phyloP scores from a whole-genome alignment of 495 filamentous ascomycete species.

The Parachaetomium inaequale region DNA sequence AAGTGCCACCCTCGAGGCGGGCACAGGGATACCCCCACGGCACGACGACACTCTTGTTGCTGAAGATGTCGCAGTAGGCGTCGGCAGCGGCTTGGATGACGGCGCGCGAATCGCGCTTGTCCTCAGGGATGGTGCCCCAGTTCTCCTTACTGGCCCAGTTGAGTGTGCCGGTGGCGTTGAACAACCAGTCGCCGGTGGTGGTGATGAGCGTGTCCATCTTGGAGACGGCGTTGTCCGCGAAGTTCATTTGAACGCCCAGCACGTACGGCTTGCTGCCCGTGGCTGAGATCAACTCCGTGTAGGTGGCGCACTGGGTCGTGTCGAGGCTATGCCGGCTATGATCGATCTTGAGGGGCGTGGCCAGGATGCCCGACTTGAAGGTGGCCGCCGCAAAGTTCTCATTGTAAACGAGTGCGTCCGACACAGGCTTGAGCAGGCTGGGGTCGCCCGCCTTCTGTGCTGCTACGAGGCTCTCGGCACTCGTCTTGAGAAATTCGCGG shows the following conservation, averaged over 20 bases:
- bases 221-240: conserved; percentile 28
- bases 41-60: conserved; percentile 42
- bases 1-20: conserved; percentile 46
- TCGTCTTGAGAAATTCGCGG: conserved; percentile 39
- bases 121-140: conserved; percentile 46
- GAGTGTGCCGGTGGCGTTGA: conserved; percentile 51
- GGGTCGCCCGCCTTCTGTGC: conserved; percentile 43
- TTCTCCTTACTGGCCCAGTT: conserved; percentile 40
- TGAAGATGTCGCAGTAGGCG: conserved; percentile 49
- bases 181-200: conserved; percentile 46
- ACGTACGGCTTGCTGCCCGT: conserved; percentile 45
- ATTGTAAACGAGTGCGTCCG: conserved; percentile 25
- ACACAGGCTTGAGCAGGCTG: conserved; percentile 28
- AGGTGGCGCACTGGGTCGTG: conserved; percentile 49
- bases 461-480: conserved; percentile 41
- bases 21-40: conserved; percentile 50
- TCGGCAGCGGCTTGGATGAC: conserved; percentile 49
- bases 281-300: conserved; percentile 49
- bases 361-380: conserved; percentile 39
- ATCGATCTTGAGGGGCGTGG: conserved; percentile 42
- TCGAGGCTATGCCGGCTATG: conserved; percentile 49
- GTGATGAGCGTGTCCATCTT: conserved; percentile 46
- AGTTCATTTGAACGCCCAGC: conserved; percentile 46
- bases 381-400: conserved; percentile 37
- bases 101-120: conserved; percentile 39